phyloP scores from a whole-genome alignment of 2,329 filamentous ascomycete genomes.

The Phialophora verrucosa region DNA sequence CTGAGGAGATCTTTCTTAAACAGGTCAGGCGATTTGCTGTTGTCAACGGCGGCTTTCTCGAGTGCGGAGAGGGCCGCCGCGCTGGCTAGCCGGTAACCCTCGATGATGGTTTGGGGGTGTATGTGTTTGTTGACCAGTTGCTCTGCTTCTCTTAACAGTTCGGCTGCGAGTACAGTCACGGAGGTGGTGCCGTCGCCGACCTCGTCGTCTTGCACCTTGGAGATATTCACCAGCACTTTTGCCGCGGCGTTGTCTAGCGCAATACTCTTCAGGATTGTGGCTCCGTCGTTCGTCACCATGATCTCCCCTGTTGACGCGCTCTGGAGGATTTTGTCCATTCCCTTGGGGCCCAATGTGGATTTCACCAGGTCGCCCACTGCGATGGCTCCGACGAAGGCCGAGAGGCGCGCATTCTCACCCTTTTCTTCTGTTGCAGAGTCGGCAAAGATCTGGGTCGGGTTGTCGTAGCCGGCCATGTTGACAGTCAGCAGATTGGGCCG shows the following conservation, averaged over 20 bases:
- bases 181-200: slow-evolving; percentile 98
- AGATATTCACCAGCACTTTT: slow-evolving; percentile 98
- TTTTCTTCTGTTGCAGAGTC: slow-evolving; percentile 97
- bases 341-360: slow-evolving; percentile 94
- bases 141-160: slow-evolving; percentile 94
- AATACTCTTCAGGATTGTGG: slow-evolving; percentile 97
- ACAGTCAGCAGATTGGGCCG: background rate
- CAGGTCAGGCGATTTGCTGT: slow-evolving; percentile 79
- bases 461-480: slow-evolving; percentile 45
- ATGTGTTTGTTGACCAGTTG: slow-evolving; percentile 98
- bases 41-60: slow-evolving; percentile 83
- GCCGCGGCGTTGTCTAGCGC: slow-evolving; percentile 97
- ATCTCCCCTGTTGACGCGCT: slow-evolving; percentile 96
- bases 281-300: slow-evolving; percentile 98
- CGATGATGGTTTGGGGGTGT: slow-evolving; percentile 98
- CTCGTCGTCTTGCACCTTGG: slow-evolving; percentile 98
- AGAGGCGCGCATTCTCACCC: slow-evolving; percentile 97
- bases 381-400: slow-evolving; percentile 97
- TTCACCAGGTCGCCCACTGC: slow-evolving; percentile 97
- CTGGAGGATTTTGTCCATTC: slow-evolving; percentile 98
- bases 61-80: slow-evolving; percentile 83
- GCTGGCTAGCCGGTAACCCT: slow-evolving; percentile 97
- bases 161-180: slow-evolving; percentile 93
- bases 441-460: slow-evolving; percentile 96
- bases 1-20: slow-evolving; percentile 89